Percentiles rank a stretch among this genome's conserved stretches.
phyloP scores from a whole-genome alignment of 225 moss, liverwort and hornwort genomes.

The Sphagnum contortum region DNA sequence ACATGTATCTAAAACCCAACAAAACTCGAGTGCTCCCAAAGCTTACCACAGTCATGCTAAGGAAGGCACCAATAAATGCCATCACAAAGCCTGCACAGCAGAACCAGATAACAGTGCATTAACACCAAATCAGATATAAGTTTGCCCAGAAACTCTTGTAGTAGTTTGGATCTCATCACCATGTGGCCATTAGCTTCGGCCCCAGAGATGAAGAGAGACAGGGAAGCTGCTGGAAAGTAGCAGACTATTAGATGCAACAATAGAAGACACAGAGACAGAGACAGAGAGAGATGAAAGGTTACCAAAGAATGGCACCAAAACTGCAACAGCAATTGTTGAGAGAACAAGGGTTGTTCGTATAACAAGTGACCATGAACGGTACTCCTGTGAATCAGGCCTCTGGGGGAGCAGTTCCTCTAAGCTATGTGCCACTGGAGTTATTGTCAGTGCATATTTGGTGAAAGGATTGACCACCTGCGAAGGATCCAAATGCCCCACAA shows the following conservation, averaged over 20 bases:
- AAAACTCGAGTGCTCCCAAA: background rate
- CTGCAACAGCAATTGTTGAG: no score
- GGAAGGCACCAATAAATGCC: slow-evolving; percentile 90
- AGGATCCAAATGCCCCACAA: no score
- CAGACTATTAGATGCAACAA: no score
- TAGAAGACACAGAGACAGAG: background rate
- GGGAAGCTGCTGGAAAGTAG: background rate
- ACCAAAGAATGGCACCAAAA: no score
- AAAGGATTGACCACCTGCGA: no score
- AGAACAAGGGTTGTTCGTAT: no score
- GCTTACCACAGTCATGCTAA: slow-evolving; percentile 92
- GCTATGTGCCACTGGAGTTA: no score
- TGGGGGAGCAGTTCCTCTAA: no score
- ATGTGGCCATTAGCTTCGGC: background rate
- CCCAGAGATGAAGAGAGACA: background rate
- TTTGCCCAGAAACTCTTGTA: background rate
- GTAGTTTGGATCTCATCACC: background rate
- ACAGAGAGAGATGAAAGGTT: background rate
- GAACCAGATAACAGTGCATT: background rate
- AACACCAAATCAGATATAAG: background rate
- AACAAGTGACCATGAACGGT: no score
- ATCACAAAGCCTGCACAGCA: slow-evolving; percentile 65
- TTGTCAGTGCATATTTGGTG: no score
- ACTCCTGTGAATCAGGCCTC: no score
- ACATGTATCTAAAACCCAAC: no score